Base-by-base conservation (phyloP, 1,139 yeast genomes). In the Debaryomycetaceae sp. region DNA sequence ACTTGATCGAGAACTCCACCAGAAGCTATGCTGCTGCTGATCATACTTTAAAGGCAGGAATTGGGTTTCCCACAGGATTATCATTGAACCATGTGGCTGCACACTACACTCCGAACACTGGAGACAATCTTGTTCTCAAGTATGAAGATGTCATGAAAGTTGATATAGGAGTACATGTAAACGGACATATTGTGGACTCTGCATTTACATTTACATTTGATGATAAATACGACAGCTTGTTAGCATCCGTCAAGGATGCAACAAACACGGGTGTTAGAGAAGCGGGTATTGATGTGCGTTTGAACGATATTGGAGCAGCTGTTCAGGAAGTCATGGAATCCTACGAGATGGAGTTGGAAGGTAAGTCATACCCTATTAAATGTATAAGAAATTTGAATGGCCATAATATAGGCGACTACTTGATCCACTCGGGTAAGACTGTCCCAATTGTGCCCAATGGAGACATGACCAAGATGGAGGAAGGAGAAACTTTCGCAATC, bases 251-350 rank as follows among this genome's bases (percentile, higher is more conserved):
- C 37, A 80, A 76, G 54, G 97, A 81, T 42, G 98, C 99, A 42
- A 93, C 99, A 11, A 81, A 91, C 61, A 87, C 99, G 1, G 99
- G 99, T 57, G 78, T 93, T 50, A 78, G 79, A 48, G 96, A 87
- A 53, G 89, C 97, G 0, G 99, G 99, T 43, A 91, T 93, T 49
- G 99, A 93, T 64, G 99, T 90, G 36, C 79, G 99, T 57, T 71
- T 93, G 57, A 87, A 95, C 41, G 99, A 93, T 59, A 87, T 93
- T 54, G 99, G 99, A 45, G 98, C 84, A 48, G 95, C 95, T 4
- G 81, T 93, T 49, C 97, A 93, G 66, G 99, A 93, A 63, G 93
- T 87, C 38, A 93, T 93, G 99, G 99, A 93, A 66, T 83, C 95
- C 38, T 87, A 91, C 65, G 99, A 93, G 66, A 80, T 93, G 52